Evolutionary conservation across 495 filamentous ascomycete species (phyloP).

Genomic region (Penicillium longicatenatum): DNA sequence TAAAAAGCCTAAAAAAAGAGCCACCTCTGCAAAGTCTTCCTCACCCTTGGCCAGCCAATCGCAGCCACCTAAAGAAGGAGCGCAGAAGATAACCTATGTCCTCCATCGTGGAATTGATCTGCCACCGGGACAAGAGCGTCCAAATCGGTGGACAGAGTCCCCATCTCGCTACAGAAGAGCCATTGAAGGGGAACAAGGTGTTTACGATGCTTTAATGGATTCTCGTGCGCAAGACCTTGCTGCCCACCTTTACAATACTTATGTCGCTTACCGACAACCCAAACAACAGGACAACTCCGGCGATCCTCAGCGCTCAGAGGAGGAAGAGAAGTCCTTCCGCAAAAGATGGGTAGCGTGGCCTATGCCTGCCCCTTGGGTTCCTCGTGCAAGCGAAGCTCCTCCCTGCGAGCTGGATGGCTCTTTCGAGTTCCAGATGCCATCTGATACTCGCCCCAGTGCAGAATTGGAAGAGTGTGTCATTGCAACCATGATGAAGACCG

Average conservation of each 20-base stretch:
- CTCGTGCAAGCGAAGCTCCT: slow-evolving; percentile 52
- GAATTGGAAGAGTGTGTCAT: slow-evolving; percentile 67
- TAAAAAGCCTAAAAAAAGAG: not conserved
- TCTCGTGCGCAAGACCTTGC: slow-evolving; percentile 62
- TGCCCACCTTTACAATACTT: slow-evolving; percentile 76
- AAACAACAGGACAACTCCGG: slow-evolving; percentile 32
- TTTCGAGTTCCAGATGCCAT: slow-evolving; percentile 47
- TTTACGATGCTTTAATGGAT: slow-evolving; percentile 59
- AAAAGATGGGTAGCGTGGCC: slow-evolving; percentile 82
- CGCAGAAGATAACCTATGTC: slow-evolving; percentile 15
- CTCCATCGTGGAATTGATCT: slow-evolving; percentile 28
- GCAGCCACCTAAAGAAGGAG: not conserved
- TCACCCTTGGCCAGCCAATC: not conserved
- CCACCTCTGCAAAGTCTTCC: not conserved
- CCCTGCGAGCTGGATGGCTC: slow-evolving; percentile 44
- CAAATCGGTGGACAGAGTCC: slow-evolving; percentile 55
- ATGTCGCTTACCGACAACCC: slow-evolving; percentile 55
- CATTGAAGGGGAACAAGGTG: slow-evolving; percentile 59
- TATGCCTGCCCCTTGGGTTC: slow-evolving; percentile 58
- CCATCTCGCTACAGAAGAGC: slow-evolving; percentile 59
- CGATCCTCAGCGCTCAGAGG: slow-evolving; percentile 22
- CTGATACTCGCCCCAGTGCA: slow-evolving; percentile 51
- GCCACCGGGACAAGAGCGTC: slow-evolving; percentile 36
- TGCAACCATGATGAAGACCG: slow-evolving; percentile 60
- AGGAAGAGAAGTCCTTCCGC: slow-evolving; percentile 34